Conservation (phyloP, 176 grass and related monocot genomes). For the Rhipidocladum racemiflorum region DNA sequence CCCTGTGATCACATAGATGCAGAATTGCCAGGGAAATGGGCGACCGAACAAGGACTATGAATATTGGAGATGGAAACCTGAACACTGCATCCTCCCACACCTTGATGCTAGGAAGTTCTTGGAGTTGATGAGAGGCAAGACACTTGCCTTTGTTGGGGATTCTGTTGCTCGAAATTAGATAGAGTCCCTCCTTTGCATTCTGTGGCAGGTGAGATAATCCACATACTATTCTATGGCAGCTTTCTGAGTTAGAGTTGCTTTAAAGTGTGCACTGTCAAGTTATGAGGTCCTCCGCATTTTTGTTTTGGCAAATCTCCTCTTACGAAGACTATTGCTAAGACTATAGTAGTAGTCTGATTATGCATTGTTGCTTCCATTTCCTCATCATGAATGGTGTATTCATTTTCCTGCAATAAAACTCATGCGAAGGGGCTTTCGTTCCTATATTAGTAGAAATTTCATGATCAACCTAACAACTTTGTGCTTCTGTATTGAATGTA, state of each 20-base stretch:
- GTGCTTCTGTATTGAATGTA: too few species aligned
- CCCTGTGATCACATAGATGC: constrained; percentile 83
- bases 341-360: background rate
- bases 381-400: background rate
- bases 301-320: background rate
- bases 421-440: background rate
- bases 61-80: constrained; percentile 90
- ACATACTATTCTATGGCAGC: background rate
- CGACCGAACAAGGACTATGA: constrained; percentile 82
- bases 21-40: constrained; percentile 93
- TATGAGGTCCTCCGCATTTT: background rate
- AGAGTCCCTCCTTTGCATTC: constrained; percentile 88
- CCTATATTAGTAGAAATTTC: background rate
- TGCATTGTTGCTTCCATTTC: background rate
- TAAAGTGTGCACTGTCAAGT: background rate
- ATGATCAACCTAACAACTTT: too few species aligned
- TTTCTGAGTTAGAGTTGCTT: background rate
- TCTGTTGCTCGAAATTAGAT: constrained; percentile 94
- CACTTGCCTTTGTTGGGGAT: constrained; percentile 84
- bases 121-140: constrained; percentile 90
- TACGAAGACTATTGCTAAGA: background rate
- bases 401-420: background rate
- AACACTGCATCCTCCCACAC: constrained; percentile 61
- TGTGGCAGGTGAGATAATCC: constrained; percentile 72
- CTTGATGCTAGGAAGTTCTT: constrained; percentile 81